Base-by-base conservation (phyloP, 2,329 filamentous ascomycete species). In the Passalora sequoiae region DNA sequence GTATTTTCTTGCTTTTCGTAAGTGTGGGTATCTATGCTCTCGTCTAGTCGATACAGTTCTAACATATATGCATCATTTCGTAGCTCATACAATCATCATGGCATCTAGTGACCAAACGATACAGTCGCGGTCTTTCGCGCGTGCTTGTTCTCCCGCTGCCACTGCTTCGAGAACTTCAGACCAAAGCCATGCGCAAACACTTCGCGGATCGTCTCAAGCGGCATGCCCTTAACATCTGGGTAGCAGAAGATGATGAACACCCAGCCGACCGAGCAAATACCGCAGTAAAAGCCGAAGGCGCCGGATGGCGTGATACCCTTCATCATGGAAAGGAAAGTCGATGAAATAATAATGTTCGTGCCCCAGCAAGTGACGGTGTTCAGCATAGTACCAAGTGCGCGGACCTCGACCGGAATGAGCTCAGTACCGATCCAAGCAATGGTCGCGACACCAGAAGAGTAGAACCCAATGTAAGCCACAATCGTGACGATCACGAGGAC, bases 201-300 rank as follows among this genome's bases (percentile, higher is more conserved):
- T 38, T 73, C 69, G 22, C 70, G 62, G n/a, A 77, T 68, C 35
- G 73, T 72, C 53, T 78, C 76, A 3, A 78, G 60, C 13, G 73
- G 69, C 66, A 78, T 71, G 8, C 74, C 73, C 50, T 75, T 74
- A 2, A 75, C 73, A 48, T 77, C 72, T 0, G 74, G 74, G 51
- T 75, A 77, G 51, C 63, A 74, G 60, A 75, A 70, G 40, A 69
- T 66, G 17, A 76, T 66, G 43, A 70, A 63, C 4, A 74, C 38
- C 57, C 67, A 73, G 10, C 72, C 72, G 27, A 71, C 50, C 43
- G 71, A 65, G 50, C 71, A 75, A 25, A 76, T 71, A 0, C 62
- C 69, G 1, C 71, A 69, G 43, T 75, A 76, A 57, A 76, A 75
- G 3, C 71, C 72, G 47, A 76, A 77, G 0, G 72, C 68, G 1